Base-by-base conservation (phyloP, 2,329 filamentous ascomycete species). In the Venturia pyrina region DNA sequence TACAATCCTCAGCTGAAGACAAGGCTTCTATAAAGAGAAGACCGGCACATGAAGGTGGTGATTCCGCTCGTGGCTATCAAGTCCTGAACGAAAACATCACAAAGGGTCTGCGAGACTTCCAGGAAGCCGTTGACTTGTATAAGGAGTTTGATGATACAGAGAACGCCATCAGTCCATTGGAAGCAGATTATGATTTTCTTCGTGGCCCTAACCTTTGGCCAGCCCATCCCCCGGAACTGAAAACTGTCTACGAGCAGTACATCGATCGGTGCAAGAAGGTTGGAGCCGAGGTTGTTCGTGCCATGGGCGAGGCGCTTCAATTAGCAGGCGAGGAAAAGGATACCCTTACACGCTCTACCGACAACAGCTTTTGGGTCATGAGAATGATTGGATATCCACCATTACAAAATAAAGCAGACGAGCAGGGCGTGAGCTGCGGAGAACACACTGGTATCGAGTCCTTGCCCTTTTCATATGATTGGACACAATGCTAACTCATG, bases 191-290 rank as follows among this genome's bases (percentile, higher is more conserved):
- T 15, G 72, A 72, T 65, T 74, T 75, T 1, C 69, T 81, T 3
- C 72, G 75, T 43, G 79, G 80, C 0, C 69, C 68, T 5, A 81
- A 81, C 68, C 71, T 78, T 50, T 82, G 78, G 77, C 79, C 79
- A 0, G 62, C 70, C 28, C 46, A 73, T 2, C 75, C 75, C 0
- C 3, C 15, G 5, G 69, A 71, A n/a, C 50, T 78, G 8, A 71
- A 71, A 28, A 19, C 64, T 0, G 68, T 72, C 10, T 78, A 78
- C 66, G 71, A 71, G 67, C 66, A 69, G 65, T 73, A 78, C 57
- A 71, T 78, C 1, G 62, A 66, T 13, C 62, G 68, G 19, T 68
- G 75, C 7, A 68, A 72, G 62, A 63, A 68, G 21, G 73, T 78
- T 0, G 76, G 75, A 0, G 65, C 70, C 43, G 73, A 73, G 5